phyloP scores from a whole-genome alignment of 495 filamentous ascomycete species.

The Letharia columbiana region DNA sequence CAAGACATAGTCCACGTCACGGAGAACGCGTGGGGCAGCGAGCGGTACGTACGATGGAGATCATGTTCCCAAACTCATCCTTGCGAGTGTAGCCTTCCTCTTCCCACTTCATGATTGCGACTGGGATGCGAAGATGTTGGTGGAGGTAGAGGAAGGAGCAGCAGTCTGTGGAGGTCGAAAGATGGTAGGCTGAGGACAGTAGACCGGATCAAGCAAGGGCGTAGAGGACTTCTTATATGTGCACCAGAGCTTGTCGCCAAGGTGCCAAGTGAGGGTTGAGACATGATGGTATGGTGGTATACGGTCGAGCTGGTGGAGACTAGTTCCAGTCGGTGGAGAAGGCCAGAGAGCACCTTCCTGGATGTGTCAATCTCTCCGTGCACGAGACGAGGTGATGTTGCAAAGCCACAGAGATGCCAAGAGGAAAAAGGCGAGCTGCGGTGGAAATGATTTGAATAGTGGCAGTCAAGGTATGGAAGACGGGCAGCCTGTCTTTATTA shows the following conservation, averaged over 20 bases:
- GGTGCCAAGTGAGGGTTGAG: neutral
- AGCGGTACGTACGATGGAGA: constrained; percentile 10
- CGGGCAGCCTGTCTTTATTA: constrained; percentile 4
- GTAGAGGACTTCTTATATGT: neutral
- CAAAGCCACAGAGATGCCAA: neutral
- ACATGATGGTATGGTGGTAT: neutral
- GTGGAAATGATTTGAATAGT: neutral
- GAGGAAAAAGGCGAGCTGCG: constrained; percentile 3
- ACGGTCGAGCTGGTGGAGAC: neutral
- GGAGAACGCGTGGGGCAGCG: neutral
- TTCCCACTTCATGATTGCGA: constrained; percentile 18
- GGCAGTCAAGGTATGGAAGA: neutral
- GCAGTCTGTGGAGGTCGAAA: neutral
- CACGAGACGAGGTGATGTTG: neutral
- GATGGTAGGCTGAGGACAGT: neutral
- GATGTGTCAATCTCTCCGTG: neutral
- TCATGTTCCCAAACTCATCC: constrained; percentile 16
- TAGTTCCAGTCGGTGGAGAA: neutral
- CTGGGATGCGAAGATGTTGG: neutral
- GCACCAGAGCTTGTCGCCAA: neutral
- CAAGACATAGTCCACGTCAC: too few relatives aligned
- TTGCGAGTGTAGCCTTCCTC: constrained; percentile 14
- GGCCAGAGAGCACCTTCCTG: neutral
- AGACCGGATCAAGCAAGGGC: neutral
- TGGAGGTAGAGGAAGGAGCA: neutral